These are phyloP conservation scores for Russula olivacea DNA, from an alignment of 768 basidiomycete genomes.

Conservation along the genomic window DNA sequence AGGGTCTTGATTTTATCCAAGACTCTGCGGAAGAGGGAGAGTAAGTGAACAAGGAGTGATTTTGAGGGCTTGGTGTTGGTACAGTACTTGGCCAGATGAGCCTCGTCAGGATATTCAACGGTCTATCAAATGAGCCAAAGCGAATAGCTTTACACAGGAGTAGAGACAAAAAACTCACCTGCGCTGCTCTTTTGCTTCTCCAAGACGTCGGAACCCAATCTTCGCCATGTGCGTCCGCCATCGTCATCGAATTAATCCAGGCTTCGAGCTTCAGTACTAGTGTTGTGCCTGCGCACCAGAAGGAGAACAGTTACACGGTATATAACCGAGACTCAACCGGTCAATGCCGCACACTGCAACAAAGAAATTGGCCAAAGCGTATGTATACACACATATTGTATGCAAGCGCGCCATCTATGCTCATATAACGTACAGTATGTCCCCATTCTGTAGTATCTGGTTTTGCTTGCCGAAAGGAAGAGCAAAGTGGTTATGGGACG, in stretches of 20 bases:
- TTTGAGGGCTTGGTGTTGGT: neutral
- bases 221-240: neutral
- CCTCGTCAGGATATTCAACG: slow-evolving; percentile 38
- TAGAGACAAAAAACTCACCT: slow-evolving; percentile 40
- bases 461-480: no score
- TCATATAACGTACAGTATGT: no score
- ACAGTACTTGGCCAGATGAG: slow-evolving; percentile 29
- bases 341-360: no score
- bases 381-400: no score
- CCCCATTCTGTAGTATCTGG: no score
- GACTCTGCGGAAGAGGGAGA: slow-evolving; percentile 43
- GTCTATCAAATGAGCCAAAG: slow-evolving; percentile 25
- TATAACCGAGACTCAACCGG: no score
- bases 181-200: slow-evolving; percentile 69
- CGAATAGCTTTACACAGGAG: neutral
- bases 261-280: no score
- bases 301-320: no score
- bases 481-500: no score
- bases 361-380: no score
- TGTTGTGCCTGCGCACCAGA: no score
- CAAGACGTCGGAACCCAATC: slow-evolving; percentile 78
- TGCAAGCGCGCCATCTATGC: no score
- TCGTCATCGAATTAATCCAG: neutral
- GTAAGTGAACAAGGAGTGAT: neutral
- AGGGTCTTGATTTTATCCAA: slow-evolving; percentile 69